These are phyloP conservation scores for Ceratobasidium sp. DNA, from an alignment of 1,284 basidiomycete species.

Conservation along the genomic window DNA sequence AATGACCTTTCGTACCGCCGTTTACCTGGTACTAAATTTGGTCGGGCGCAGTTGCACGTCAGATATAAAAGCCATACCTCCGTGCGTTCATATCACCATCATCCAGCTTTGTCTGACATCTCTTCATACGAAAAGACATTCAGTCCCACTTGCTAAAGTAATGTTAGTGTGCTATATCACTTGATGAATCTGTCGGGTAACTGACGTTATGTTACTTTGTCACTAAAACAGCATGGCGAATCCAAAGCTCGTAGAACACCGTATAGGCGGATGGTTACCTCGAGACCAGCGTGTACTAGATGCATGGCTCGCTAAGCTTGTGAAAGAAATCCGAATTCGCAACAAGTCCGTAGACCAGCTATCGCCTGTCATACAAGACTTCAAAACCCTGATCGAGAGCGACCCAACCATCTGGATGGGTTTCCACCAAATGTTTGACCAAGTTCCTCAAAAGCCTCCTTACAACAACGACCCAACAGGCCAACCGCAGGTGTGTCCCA, in stretches of 20 bases:
- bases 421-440: slow-evolving; percentile 35
- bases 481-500: slow-evolving; percentile 9
- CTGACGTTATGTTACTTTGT: too few species aligned
- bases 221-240: too few species aligned
- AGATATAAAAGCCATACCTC: too few species aligned
- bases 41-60: too few species aligned
- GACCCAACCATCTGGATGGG: slow-evolving; percentile 21
- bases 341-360: neutral
- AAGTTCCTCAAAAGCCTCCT: slow-evolving; percentile 33
- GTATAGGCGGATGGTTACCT: slow-evolving; percentile 35
- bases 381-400: slow-evolving; percentile 28
- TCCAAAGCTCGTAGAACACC: slow-evolving; percentile 25
- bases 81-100: too few species aligned
- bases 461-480: slow-evolving; percentile 27
- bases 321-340: slow-evolving; percentile 7
- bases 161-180: too few species aligned
- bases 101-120: too few species aligned
- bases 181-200: too few species aligned
- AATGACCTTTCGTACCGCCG: too few species aligned
- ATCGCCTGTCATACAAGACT: slow-evolving; percentile 31
- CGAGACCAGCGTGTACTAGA: slow-evolving; percentile 10
- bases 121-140: too few species aligned
- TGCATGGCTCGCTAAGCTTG: slow-evolving; percentile 6
- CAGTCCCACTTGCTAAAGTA: too few species aligned
- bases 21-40: too few species aligned